Evolutionary conservation across 2,329 filamentous ascomycete species (phyloP).

Genomic region (Talaromyces pinophilus): DNA sequence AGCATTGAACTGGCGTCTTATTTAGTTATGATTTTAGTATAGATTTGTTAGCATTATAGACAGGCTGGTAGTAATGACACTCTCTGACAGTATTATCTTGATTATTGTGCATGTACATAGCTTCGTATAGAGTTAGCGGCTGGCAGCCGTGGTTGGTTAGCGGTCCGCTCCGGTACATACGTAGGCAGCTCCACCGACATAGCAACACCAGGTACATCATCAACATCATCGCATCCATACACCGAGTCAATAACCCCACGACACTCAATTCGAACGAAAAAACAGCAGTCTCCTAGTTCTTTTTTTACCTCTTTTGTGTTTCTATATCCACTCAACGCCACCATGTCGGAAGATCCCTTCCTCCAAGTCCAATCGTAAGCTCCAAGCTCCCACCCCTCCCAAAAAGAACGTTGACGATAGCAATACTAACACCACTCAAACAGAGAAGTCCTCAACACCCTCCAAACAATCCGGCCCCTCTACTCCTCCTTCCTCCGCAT

Average conservation of each 20-base stretch:
- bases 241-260: background rate
- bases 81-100: background rate
- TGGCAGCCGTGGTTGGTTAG: background rate
- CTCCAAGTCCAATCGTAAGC: constrained; percentile 52
- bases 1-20: constrained; percentile 21
- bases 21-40: constrained; percentile 3
- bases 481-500: constrained; percentile 97
- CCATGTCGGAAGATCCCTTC: constrained; percentile 44
- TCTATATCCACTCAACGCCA: background rate
- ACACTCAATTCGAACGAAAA: background rate
- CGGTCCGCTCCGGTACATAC: background rate
- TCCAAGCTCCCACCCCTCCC: background rate
- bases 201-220: background rate
- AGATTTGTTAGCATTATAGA: constrained; percentile 16
- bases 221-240: constrained; percentile 3
- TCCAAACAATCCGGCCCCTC: constrained; percentile 77
- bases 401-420: constrained; percentile 6
- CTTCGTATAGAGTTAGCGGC: background rate
- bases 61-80: constrained; percentile 1
- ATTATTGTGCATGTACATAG: background rate
- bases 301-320: too few species aligned
- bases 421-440: background rate
- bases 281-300: background rate
- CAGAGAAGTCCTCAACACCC: constrained; percentile 85
- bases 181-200: background rate